Conservation (phyloP, 371 early-diverging fungal genomes). For the Rhizopus stolonifer region DNA sequence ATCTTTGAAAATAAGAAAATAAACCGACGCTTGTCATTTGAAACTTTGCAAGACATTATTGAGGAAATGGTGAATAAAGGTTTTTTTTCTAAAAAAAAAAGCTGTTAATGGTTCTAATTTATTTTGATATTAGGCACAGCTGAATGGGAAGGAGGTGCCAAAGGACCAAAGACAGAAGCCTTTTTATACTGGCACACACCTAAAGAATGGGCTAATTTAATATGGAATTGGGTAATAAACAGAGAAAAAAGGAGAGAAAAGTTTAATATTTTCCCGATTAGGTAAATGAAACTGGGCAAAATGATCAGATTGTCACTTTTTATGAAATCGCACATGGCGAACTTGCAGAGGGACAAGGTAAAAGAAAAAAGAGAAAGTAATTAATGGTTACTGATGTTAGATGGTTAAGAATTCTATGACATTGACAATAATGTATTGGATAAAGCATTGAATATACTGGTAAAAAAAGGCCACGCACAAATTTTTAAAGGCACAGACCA, state of each 20-base stretch:
- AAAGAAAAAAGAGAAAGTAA: not conserved
- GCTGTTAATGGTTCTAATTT: too few relatives aligned
- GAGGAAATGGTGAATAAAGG: conserved; percentile 76
- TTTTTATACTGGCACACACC: conserved; percentile 86
- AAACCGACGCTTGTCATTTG: conserved; percentile 58
- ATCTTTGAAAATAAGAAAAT: conserved; percentile 72
- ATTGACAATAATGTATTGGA: conserved; percentile 68
- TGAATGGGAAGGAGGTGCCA: conserved; percentile 67
- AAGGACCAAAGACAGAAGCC: conserved; percentile 55
- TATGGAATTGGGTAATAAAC: conserved; percentile 74
- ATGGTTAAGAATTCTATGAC: conserved; percentile 77
- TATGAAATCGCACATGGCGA: conserved; percentile 87
- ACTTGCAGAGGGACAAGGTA: conserved; percentile 70
- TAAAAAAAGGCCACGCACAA: conserved; percentile 78
- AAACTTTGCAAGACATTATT: conserved; percentile 65
- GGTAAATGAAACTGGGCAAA: conserved; percentile 72
- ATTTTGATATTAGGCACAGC: conserved; percentile 54
- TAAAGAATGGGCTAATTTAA: conserved; percentile 83
- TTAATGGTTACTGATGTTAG: too few relatives aligned
- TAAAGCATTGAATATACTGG: conserved; percentile 75
- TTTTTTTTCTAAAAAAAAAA: conserved; percentile 10
- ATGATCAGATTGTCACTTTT: conserved; percentile 78
- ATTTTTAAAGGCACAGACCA: conserved; percentile 77
- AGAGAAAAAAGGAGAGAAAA: not conserved
- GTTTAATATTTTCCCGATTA: conserved; percentile 17